Conservation (phyloP, 208 protist genomes). For the Vickermania ingenoplastis region DNA sequence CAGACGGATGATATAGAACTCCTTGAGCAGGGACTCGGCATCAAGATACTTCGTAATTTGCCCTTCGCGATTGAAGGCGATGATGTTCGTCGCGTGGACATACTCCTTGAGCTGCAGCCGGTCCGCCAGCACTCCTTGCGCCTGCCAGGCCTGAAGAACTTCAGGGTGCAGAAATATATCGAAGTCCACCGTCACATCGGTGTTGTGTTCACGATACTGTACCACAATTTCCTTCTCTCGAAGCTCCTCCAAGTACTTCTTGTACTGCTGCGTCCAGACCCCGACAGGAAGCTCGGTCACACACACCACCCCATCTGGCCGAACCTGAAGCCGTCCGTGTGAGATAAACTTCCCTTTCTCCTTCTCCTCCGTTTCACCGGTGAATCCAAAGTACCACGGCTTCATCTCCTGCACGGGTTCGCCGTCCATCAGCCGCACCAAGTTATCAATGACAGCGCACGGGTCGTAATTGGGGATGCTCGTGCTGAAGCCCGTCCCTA, state of each 20-base stretch:
- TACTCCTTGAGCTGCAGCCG: slow-evolving; percentile 87
- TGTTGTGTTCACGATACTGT: slow-evolving; percentile 96
- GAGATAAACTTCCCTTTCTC: slow-evolving; percentile 79
- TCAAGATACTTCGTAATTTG: slow-evolving; percentile 93
- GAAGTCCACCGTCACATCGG: slow-evolving; percentile 95
- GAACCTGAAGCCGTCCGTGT: slow-evolving; percentile 47
- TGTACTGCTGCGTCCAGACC: slow-evolving; percentile 95
- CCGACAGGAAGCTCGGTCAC: slow-evolving; percentile 97
- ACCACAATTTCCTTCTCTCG: slow-evolving; percentile 84
- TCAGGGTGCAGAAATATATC: slow-evolving; percentile 86
- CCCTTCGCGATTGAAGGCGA: slow-evolving; percentile 94
- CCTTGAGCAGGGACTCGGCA: slow-evolving; percentile 90
- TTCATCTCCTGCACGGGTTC: slow-evolving; percentile 72
- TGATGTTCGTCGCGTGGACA: slow-evolving; percentile 95
- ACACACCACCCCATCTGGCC: slow-evolving; percentile 74
- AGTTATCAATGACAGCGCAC: slow-evolving; percentile 91
- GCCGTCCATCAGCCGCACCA: slow-evolving; percentile 76
- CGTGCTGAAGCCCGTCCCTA: slow-evolving; percentile 99
- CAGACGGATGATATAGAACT: slow-evolving; percentile 96
- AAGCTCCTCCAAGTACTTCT: slow-evolving; percentile 91
- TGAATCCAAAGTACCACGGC: slow-evolving; percentile 98
- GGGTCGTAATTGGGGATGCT: slow-evolving; percentile 98
- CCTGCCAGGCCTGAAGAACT: slow-evolving; percentile 64
- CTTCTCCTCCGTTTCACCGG: slow-evolving; percentile 76
- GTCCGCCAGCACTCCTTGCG: slow-evolving; percentile 81